phyloP scores from a whole-genome alignment of 257 asterid genomes.

The Solanum lignicaule region DNA sequence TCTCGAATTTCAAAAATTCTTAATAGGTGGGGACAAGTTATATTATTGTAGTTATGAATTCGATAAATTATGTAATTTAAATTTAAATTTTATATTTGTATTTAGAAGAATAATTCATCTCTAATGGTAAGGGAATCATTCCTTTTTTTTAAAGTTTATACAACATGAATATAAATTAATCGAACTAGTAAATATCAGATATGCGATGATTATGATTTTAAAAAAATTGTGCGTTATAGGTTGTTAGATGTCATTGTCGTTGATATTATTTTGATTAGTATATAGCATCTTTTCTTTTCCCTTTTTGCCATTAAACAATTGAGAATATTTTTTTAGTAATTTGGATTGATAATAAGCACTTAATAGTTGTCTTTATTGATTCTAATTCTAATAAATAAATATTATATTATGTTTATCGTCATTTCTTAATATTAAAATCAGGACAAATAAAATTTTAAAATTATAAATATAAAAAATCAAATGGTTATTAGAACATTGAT shows the following conservation, averaged over 20 bases:
- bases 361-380: background rate
- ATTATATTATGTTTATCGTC: background rate
- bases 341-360: background rate
- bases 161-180: too few relatives aligned
- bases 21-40: background rate
- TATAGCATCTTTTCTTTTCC: background rate
- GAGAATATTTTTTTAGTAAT: background rate
- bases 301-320: background rate
- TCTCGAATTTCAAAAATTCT: background rate
- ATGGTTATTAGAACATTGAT: background rate
- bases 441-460: too few relatives aligned
- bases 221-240: background rate
- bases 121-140: background rate
- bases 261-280: background rate
- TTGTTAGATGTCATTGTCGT: background rate
- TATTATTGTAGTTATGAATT: background rate
- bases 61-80: fast-evolving
- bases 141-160: too few relatives aligned
- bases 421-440: background rate
- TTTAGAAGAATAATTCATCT: background rate
- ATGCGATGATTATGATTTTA: background rate
- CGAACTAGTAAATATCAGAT: too few relatives aligned
- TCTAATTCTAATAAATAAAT: background rate
- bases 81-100: background rate
- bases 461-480: too few relatives aligned